Conservation (phyloP, 2,329 filamentous ascomycete species). For the Sordariomycetes sp. region DNA sequence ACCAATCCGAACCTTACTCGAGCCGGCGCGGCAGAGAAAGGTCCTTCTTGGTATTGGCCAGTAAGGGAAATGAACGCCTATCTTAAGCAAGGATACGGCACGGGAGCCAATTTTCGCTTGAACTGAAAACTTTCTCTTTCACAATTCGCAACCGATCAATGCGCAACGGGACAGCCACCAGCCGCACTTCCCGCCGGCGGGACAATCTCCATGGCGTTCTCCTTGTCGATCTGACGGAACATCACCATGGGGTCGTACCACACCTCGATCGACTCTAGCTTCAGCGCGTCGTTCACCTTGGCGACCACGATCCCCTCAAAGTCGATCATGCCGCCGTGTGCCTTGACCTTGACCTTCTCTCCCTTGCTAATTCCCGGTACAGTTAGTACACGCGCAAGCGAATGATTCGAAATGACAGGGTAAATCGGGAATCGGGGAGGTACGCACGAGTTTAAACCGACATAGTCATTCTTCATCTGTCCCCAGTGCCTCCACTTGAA, state of each 20-base stretch:
- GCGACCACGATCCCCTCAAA: conserved; percentile 52
- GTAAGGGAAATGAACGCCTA: too few relatives aligned
- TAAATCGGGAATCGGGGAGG: not conserved
- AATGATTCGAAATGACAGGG: not conserved
- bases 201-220: not conserved
- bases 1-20: too few relatives aligned
- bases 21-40: too few relatives aligned
- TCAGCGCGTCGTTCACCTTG: conserved; percentile 44
- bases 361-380: conserved; percentile 29
- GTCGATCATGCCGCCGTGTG: conserved; percentile 46
- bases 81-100: too few relatives aligned
- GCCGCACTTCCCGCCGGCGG: not conserved
- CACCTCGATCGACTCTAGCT: conserved; percentile 44
- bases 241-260: conserved; percentile 55
- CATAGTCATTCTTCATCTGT: conserved; percentile 52
- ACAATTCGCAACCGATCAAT: too few relatives aligned
- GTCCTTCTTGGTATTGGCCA: too few relatives aligned
- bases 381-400: not conserved
- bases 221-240: conserved; percentile 44
- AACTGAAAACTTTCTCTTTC: too few relatives aligned
- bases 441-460: conserved; percentile 47
- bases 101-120: too few relatives aligned
- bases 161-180: not conserved
- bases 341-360: conserved; percentile 48
- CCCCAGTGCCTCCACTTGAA: conserved; percentile 61